Conservation (phyloP, 1,284 basidiomycete genomes). For the Malassezia furfur region DNA sequence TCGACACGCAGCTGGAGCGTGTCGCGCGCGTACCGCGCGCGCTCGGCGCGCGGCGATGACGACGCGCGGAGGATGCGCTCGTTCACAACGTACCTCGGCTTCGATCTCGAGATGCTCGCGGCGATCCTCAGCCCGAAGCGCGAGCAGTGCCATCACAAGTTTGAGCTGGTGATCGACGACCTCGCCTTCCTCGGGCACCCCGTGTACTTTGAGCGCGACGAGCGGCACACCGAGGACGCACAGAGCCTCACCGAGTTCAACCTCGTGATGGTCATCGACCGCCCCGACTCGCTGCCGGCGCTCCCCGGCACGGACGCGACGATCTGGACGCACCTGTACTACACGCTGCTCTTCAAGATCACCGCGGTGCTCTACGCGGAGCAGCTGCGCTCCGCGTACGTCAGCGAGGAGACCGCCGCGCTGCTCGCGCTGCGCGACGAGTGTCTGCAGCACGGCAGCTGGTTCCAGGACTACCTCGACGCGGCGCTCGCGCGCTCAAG, state of each 20-base stretch:
- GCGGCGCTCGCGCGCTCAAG: constrained; percentile 31
- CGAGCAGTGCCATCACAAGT: constrained; percentile 82
- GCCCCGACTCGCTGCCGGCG: constrained; percentile 32
- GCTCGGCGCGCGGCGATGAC: constrained; percentile 3
- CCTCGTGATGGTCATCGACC: constrained; percentile 43
- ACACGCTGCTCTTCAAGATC: constrained; percentile 46
- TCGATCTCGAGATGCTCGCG: constrained; percentile 69
- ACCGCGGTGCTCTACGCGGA: constrained; percentile 43
- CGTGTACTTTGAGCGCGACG: constrained; percentile 56
- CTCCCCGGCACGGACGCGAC: constrained; percentile 27
- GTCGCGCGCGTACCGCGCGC: neutral
- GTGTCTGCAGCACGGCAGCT: constrained; percentile 30
- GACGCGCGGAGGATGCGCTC: constrained; percentile 8
- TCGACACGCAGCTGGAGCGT: constrained; percentile 7
- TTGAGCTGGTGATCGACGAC: constrained; percentile 82
- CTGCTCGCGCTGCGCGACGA: constrained; percentile 32
- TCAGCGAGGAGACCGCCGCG: constrained; percentile 28
- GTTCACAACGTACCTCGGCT: constrained; percentile 62
- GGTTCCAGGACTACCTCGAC: constrained; percentile 10
- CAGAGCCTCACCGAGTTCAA: constrained; percentile 33
- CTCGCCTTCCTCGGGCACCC: constrained; percentile 93
- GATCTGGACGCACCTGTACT: constrained; percentile 36
- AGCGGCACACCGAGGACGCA: neutral
- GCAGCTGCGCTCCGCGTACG: constrained; percentile 28
- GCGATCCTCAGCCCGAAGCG: constrained; percentile 66